These are phyloP conservation scores for Brassica nigra DNA, from an alignment of 345 rosid species.

Conservation along the genomic window DNA sequence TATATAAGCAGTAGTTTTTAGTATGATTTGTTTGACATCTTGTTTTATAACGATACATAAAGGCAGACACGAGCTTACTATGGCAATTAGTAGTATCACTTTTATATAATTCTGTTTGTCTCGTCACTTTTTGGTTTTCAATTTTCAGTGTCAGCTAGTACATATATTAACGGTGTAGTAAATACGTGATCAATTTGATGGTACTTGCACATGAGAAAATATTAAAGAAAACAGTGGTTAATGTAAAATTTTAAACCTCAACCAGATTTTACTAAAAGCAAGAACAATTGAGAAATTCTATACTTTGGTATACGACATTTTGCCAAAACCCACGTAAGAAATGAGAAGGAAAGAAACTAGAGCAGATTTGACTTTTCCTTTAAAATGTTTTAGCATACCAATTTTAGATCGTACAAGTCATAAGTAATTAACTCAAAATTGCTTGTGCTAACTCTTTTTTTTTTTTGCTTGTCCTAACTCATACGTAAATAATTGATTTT, in stretches of 20 bases:
- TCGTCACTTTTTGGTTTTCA: background rate
- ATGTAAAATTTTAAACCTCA: background rate
- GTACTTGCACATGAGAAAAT: conserved; percentile 10
- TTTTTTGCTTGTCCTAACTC: no score
- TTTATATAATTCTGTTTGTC: conserved; percentile 10
- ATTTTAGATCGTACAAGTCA: no score
- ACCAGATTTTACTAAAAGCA: conserved; percentile 29
- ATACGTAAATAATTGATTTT: no score
- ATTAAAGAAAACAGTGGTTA: conserved; percentile 5
- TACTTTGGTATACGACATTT: conserved; percentile 43
- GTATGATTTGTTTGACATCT: background rate
- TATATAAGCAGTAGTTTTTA: background rate
- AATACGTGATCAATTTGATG: conserved; percentile 13
- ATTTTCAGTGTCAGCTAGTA: background rate
- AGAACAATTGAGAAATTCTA: conserved; percentile 48
- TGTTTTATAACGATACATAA: background rate
- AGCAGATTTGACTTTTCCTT: conserved; percentile 46
- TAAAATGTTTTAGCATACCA: background rate
- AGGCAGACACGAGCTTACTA: background rate
- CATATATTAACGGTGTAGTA: conserved; percentile 14
- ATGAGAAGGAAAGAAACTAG: conserved; percentile 4
- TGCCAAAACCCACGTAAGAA: conserved; percentile 46
- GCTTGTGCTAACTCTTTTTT: no score
- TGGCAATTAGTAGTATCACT: background rate
- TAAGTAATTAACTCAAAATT: no score